Evolutionary conservation across 805 yeast genomes (phyloP), one percentile per base, ranked within the genome.

Genomic region (Wickerhamiella cacticola): DNA sequence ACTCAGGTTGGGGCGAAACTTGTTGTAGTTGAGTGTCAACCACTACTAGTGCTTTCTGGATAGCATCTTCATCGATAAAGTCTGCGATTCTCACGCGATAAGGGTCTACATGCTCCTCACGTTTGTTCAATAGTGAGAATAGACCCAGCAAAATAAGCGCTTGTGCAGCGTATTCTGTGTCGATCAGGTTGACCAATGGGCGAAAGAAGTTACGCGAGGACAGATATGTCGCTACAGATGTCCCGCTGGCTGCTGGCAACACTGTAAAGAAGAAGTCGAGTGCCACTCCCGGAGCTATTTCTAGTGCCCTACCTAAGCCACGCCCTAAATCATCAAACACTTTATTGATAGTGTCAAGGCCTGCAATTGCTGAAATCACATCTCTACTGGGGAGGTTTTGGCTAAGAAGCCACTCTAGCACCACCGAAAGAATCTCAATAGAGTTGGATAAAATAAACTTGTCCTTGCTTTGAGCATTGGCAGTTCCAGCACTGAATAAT

Each of bases 51-150:
- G 64, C 60, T 26, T 56, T 59, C 38, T 46, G 48, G 63, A 68
- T 66, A 16, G 61, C 58, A 1, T 55, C 52, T 38, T 63, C 65
- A 43, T 68, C 68, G 8, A 64, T 61, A 50, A 63, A 66, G 46
- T 66, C 71, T n/a, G 67, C 53, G 7, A 67, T 53, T 16, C 68
- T 56, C 15, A 63, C 59, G 44, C 53, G 59, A 49, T 68, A 68
- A 1, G 67, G 64, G 43, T 63, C 62, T 22, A 56, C 56, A 16
- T 65, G 64, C 41, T 65, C 68, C 39, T 60, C 56, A 46, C 51
- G 55, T 46, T 58, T 61, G 53, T 65, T 65, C 47, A 64, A 57
- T 43, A 60, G 63, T 5, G 68, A 59, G n/a, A 68, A 54, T 2
- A 66, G 51, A 4, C 70, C 71, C 18, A 68, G 51, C 21, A 65